A percentile compares a stretch with the other conserved stretches of the same genome.
Conservation (phyloP, 306 rosid genomes). For the Trifolium dubium region DNA sequence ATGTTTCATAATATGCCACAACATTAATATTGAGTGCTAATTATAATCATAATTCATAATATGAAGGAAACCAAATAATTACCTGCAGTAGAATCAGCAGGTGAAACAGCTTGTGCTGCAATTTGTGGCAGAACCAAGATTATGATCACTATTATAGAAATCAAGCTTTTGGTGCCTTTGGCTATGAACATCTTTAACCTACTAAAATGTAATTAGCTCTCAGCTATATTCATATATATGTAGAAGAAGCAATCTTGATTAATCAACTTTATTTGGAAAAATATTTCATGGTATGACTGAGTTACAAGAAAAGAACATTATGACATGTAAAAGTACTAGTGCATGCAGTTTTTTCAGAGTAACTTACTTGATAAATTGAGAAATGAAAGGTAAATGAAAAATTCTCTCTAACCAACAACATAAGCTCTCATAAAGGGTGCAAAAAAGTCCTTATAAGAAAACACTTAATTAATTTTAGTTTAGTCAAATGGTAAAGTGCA, state of each 20-base stretch:
- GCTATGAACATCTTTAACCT: slow-evolving; percentile 49
- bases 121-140: slow-evolving; percentile 47
- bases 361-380: slow-evolving; percentile 35
- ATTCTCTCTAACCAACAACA: neutral
- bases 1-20: neutral
- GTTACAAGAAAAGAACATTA: slow-evolving; percentile 49
- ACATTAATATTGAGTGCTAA: no score
- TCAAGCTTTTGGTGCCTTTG: slow-evolving; percentile 3
- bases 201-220: neutral
- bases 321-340: slow-evolving; percentile 22
- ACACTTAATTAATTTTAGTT: neutral
- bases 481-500: slow-evolving; percentile 32
- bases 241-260: slow-evolving; percentile 37
- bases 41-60: no score
- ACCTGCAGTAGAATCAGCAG: slow-evolving; percentile 50
- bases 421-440: slow-evolving; percentile 16
- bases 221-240: slow-evolving; percentile 2
- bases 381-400: slow-evolving; percentile 17
- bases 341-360: slow-evolving; percentile 13
- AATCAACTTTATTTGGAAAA: slow-evolving; percentile 1
- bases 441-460: slow-evolving; percentile 19
- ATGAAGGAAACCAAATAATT: slow-evolving; percentile 12
- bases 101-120: slow-evolving; percentile 47
- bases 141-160: slow-evolving; percentile 37
- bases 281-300: slow-evolving; percentile 17